Base-by-base conservation (phyloP, 2,329 filamentous ascomycete genomes). In the Knufia fluminis region DNA sequence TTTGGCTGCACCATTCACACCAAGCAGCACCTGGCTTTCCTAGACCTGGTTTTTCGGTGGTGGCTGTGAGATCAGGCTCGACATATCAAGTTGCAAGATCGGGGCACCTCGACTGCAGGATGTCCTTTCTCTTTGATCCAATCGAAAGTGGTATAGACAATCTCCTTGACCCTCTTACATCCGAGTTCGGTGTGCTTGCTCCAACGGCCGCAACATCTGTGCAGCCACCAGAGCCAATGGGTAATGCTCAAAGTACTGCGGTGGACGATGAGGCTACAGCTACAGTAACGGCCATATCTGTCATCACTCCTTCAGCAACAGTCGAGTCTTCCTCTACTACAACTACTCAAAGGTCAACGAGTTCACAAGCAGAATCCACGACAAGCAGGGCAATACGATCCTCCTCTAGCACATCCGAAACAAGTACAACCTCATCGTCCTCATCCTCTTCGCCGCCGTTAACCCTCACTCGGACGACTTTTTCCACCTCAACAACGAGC, bases 111-210 rank as follows among this genome's bases (percentile, higher is more conserved):
- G 7, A 36, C 4, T 10, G 12, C 14, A 26, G 14, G 3, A 43
- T 43, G 40, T 6, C 40, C n/a, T 26, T 17, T 17, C 16, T 48
- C n/a, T 16, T 48, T 19, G 33, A 48, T 17, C 33, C 45, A 8
- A 48, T 48, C 17, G 33, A 28, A 40, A 39, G 33, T 20, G 45
- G 45, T 2, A 48, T 48, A 7, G 19, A 40, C 23, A 40, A 20
- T 20, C 33, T 48, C 4, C 33, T 48, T n/a, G 23, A 31, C 8
- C 45, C 45, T 4, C 19, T 48, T 2, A 48, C 32, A 17, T 48
- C 45, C n/a, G n/a, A n/a, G n/a, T n/a, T n/a, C n/a, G n/a, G n/a
- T 20, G 23, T 14, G 6, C n/a, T 39, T n/a, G 20, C 23, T 12
- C 14, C 45, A 28, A 9, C 33, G n/a, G 28, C n/a, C 2, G 40